Evolutionary conservation across 164 flowering plant species (phyloP).

Genomic region (Annona cherimola): DNA sequence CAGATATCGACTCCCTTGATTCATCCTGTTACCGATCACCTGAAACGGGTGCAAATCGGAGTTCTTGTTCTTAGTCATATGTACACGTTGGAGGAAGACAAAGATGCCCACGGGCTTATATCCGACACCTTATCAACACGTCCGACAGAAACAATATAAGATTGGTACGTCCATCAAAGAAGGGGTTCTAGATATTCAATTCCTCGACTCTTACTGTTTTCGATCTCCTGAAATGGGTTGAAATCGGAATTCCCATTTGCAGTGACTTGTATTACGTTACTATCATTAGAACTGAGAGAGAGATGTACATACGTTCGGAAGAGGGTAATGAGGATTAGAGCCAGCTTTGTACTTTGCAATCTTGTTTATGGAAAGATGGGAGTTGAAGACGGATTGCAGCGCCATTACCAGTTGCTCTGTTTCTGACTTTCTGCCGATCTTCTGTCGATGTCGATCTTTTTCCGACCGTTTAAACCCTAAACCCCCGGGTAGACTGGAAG

Average conservation of each 20-base stretch:
- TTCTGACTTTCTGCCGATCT: background rate
- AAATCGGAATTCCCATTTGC: background rate
- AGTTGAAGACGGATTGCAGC: constrained; percentile 8
- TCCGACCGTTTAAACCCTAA: background rate
- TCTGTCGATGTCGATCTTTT: background rate
- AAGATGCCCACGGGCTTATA: background rate
- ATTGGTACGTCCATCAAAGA: background rate
- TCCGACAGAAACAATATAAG: background rate
- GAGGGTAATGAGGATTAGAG: background rate
- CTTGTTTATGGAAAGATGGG: background rate
- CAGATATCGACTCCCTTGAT: background rate
- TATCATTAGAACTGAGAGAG: background rate
- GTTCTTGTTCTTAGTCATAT: no score
- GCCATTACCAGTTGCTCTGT: constrained; percentile 3
- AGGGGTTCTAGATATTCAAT: background rate
- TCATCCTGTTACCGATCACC: no score
- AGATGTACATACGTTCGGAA: background rate
- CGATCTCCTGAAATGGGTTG: background rate
- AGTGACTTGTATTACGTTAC: background rate
- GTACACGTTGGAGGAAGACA: no score
- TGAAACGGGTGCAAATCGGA: no score
- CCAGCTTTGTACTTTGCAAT: background rate
- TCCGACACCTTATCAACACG: background rate
- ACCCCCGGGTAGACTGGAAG: background rate
- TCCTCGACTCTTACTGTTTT: background rate